Base-by-base conservation (phyloP, 345 rosid species). In the Stellera chamaejasme region DNA sequence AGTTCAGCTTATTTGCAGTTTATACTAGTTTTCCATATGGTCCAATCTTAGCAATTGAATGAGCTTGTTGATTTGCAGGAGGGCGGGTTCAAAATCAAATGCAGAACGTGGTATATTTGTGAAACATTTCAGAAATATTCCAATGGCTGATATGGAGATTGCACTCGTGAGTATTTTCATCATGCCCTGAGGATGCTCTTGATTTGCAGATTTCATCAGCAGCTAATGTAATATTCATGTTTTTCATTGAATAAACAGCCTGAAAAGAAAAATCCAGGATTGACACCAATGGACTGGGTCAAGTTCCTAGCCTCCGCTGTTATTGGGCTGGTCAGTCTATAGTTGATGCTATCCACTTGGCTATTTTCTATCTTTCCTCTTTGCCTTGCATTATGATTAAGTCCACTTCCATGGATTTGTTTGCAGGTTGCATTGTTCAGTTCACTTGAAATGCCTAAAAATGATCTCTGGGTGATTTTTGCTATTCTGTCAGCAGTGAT, bases 271-370 rank as follows among this genome's bases (percentile, higher is more conserved):
- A 89, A 80, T 64, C 97, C 97, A 27, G 92, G 95, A 48, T 70
- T 89, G 68, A 89, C 97, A 61, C 97, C 97, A 44, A 71, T 82
- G 85, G 97, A 89, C 67, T 89, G 97, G 97, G 95, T 86, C 77
- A 89, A 80, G 76, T 89, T 89, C 67, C 67, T 89, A 41, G 76
- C 56, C 67, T 83, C 97, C 59, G 90, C 97, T n/a, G 69, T 86
- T 13, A 82, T 84, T 72, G 97, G 97, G 60, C 77, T 89, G 90
- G 95, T 89, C 58, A 67, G 95, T 56, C 8, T 32, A 32, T 10
- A 46, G 8, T 32, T 8, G 43, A 42, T 14, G 12, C 43, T 48
- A n/a, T 27, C 45, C 6, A 49, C 13, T 26, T 45, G 45, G 41
- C 52, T 60, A 10, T 52, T 50, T 23, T 51, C 55, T 49, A n/a